phyloP scores from a whole-genome alignment of 805 yeast species.

The Priceomyces castillae region DNA sequence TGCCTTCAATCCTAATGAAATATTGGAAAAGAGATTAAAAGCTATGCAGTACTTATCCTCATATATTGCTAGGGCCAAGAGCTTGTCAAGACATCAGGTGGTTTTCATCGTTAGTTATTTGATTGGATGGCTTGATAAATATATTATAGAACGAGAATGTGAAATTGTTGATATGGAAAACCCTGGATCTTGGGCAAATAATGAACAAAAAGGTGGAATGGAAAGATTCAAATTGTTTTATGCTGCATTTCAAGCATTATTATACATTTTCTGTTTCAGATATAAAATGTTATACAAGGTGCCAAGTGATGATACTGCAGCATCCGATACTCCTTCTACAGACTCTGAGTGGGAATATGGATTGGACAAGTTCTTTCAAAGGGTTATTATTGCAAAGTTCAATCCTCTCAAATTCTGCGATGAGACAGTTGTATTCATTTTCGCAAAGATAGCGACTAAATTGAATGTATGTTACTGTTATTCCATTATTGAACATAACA shows the following conservation, averaged over 20 bases:
- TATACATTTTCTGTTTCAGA: slow-evolving; percentile 90
- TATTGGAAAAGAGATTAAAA: slow-evolving; percentile 74
- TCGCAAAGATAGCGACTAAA: slow-evolving; percentile 88
- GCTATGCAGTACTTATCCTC: slow-evolving; percentile 91
- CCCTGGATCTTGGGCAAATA: slow-evolving; percentile 8
- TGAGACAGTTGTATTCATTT: slow-evolving; percentile 88
- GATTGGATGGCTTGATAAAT: slow-evolving; percentile 79
- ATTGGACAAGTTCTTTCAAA: slow-evolving; percentile 81
- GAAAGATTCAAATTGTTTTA: slow-evolving; percentile 86
- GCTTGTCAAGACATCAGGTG: slow-evolving; percentile 67
- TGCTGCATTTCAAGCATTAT: slow-evolving; percentile 84
- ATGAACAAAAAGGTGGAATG: slow-evolving; percentile 59
- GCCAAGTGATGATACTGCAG: neutral
- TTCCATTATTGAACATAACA: slow-evolving; percentile 87
- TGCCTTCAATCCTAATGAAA: slow-evolving; percentile 68
- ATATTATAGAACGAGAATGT: slow-evolving; percentile 76
- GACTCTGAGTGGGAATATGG: slow-evolving; percentile 69
- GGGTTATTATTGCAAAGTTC: slow-evolving; percentile 81
- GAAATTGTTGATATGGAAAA: slow-evolving; percentile 57
- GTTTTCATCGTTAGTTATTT: slow-evolving; percentile 79
- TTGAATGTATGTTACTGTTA: slow-evolving; percentile 91
- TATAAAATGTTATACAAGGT: slow-evolving; percentile 53
- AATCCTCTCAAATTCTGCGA: slow-evolving; percentile 93
- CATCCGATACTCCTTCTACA: neutral
- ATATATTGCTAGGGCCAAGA: slow-evolving; percentile 82